phyloP scores from a whole-genome alignment of 1,139 yeast genomes.

The Geotrichum restrictum region DNA sequence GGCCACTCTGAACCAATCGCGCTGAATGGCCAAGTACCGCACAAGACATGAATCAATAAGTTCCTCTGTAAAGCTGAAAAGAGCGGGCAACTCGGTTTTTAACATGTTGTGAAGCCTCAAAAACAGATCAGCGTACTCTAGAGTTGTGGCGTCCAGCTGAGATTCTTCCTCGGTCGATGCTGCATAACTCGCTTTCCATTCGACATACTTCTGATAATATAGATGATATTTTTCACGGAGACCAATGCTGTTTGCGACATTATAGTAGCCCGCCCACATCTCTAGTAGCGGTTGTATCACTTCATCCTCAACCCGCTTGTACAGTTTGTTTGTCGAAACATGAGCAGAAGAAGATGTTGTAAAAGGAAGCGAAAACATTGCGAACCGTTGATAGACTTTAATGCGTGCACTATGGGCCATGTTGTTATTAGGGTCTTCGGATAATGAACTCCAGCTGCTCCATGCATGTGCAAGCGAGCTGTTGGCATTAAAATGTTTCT shows the following conservation, averaged over 20 bases:
- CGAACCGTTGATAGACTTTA: constrained; percentile 24
- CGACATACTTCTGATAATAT: constrained; percentile 28
- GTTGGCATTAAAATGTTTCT: constrained; percentile 29
- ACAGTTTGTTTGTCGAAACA: constrained; percentile 28
- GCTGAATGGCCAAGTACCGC: constrained; percentile 29
- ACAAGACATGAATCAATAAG: constrained; percentile 27
- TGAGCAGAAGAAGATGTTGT: constrained; percentile 28
- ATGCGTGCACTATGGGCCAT: constrained; percentile 5
- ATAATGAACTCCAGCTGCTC: constrained; percentile 27
- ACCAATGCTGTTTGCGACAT: constrained; percentile 17
- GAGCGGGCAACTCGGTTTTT: constrained; percentile 33
- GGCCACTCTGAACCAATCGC: constrained; percentile 30
- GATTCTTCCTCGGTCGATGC: constrained; percentile 6
- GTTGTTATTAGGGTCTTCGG: constrained; percentile 12
- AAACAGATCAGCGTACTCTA: constrained; percentile 28
- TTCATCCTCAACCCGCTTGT: constrained; percentile 27
- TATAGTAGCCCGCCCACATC: constrained; percentile 22
- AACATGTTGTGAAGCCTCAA: constrained; percentile 30
- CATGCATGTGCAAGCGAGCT: constrained; percentile 29
- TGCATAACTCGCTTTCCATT: constrained; percentile 22
- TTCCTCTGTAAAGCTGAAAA: constrained; percentile 29
- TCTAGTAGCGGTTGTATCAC: constrained; percentile 31
- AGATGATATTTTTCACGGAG: constrained; percentile 28
- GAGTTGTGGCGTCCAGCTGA: constrained; percentile 10
- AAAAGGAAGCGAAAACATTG: constrained; percentile 29